Evolutionary conservation across 768 basidiomycete genomes (phyloP).

Genomic region (Hericium erinaceus): DNA sequence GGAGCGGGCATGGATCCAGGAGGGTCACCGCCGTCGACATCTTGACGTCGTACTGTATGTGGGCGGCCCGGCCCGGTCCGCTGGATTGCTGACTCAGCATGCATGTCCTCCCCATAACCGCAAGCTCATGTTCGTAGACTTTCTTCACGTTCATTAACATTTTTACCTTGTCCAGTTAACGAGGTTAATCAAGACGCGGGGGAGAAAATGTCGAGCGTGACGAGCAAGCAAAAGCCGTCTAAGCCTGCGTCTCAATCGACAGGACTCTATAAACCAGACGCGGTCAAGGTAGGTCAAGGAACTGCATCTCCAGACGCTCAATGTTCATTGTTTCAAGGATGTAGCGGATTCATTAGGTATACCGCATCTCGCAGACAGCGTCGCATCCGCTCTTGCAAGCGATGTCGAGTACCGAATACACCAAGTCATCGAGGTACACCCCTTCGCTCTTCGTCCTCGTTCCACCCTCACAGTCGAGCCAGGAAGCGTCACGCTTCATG

Average conservation of each 20-base stretch:
- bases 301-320: neutral
- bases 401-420: slow-evolving; percentile 97
- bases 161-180: too few relatives aligned
- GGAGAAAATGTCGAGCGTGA: neutral
- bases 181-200: too few relatives aligned
- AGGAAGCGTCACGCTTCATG: slow-evolving; percentile 98
- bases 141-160: too few relatives aligned
- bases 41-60: too few relatives aligned
- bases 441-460: neutral
- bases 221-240: slow-evolving; percentile 10
- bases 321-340: slow-evolving; percentile 44
- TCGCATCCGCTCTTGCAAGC: slow-evolving; percentile 80
- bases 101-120: too few relatives aligned
- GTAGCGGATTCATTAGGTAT: slow-evolving; percentile 84
- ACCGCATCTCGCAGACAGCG: slow-evolving; percentile 60
- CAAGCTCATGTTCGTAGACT: too few relatives aligned
- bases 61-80: too few relatives aligned
- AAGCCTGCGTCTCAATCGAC: slow-evolving; percentile 7
- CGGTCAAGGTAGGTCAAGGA: slow-evolving; percentile 8
- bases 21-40: too few relatives aligned
- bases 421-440: slow-evolving; percentile 80
- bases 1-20: too few relatives aligned
- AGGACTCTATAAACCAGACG: slow-evolving; percentile 13
- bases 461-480: slow-evolving; percentile 8
- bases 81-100: too few relatives aligned